Evolutionary conservation across 306 rosid species (phyloP), one percentile per base, ranked within the genome.

Genomic region (Prinsepia uniflora): DNA sequence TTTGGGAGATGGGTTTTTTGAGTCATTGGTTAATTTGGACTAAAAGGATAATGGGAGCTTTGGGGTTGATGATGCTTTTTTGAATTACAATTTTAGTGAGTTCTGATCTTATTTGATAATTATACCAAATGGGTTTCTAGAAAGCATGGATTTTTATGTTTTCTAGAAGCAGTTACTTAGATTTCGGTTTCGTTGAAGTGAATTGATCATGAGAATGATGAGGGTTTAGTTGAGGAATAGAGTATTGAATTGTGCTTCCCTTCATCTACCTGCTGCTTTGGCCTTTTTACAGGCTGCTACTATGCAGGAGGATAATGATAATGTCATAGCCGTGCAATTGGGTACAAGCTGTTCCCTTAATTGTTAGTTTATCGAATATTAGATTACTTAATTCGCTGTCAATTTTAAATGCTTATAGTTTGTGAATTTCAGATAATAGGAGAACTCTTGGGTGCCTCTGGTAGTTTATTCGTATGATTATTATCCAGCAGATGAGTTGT

Each of bases 11-110:
- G 76, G 65, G 57, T 24, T 70, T 63, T 39, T 43, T 43, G 18
- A 13, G 54, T 59, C 71, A 8, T 71, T 77, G 57, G 22, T 74
- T 78, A 42, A 42, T 50, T 47, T 63, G 78, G 64, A 62, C 50
- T 63, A 24, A 14, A 69, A 47, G 47, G 67, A 63, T 53, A 39
- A 53, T 50, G 59, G 18, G 39, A 18, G 41, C 43, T 20, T 47
- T 50, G 40, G 36, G 3, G 13, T 8, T 52, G 53, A 63, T 63
- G 54, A 50, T 54, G 66, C 68, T 63, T 46, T 39, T 63, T 60
- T 53, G 60, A 57, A 39, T 63, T 62, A 18, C 14, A 30, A 30
- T 1, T 30, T 14, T 11, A 20, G 12, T 30, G 45, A 46, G 11
- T 54, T 65, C 22, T 59, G 42, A 41, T 46, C 72, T 56, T 54